Evolutionary conservation across 73 alveolate genomes (phyloP), one percentile per base, ranked within the genome.

Genomic region (Symbiodinium pilosum): DNA sequence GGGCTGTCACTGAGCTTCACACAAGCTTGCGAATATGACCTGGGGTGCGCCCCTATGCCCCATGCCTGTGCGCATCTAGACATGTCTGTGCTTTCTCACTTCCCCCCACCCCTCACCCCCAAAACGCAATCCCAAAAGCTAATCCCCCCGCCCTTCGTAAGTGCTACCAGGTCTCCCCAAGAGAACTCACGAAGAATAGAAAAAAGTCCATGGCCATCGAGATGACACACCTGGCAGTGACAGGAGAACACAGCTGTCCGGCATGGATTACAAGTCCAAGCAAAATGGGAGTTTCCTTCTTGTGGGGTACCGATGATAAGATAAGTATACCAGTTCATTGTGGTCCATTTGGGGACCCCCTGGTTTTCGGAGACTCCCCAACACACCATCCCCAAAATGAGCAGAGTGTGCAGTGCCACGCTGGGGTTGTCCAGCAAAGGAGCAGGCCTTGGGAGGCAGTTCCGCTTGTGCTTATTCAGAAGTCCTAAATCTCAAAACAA

Each of bases 371-470:
- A 0, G n/a, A n/a, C n/a, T n/a, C n/a, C n/a, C n/a, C n/a, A n/a
- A n/a, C n/a, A n/a, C n/a, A n/a, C n/a, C n/a, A n/a, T n/a, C n/a
- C n/a, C n/a, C n/a, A 7, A 64, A 14, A 47, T 1, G 9, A 64
- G 59, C 59, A 47, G 59, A 47, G 77, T 43, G 40, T 11, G 32
- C 96, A 91, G 77, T 14, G 96, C 96, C 77, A 91, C 96, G 24
- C 88, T 68, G 28, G 96, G 96, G 87, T 91, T 91, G 87, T 91
- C 96, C 96, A 91, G 88, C 96, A 91, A 43, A 20, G 96, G 96
- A 24, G 96, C 96, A 9, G 96, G 96, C 96, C 96, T 91, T 21
- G 85, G 3, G 24, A 12, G 7, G 8, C 84, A 30, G 84, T n/a
- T 30, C 1, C n/a, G n/a, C n/a, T n/a, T n/a, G n/a, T n/a, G n/a